phyloP scores from a whole-genome alignment of 2,329 filamentous ascomycete species.

The Fusarium sp. region DNA sequence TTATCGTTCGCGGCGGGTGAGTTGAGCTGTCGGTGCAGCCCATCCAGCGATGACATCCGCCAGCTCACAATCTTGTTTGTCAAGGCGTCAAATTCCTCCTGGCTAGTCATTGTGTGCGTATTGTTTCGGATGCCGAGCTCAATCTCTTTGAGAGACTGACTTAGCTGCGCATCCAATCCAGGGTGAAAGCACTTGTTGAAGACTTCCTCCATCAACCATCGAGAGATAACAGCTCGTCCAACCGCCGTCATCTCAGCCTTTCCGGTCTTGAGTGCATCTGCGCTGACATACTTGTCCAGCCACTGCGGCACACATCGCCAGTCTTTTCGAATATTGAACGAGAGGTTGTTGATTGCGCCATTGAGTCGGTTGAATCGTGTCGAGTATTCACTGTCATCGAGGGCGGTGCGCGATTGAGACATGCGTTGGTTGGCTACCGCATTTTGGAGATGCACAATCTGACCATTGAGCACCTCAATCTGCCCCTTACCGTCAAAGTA shows the following conservation, averaged over 20 bases:
- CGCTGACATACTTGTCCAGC: constrained; percentile 84
- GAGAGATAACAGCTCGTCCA: constrained; percentile 88
- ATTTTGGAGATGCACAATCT: constrained; percentile 96
- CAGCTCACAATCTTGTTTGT: constrained; percentile 91
- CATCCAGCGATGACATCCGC: constrained; percentile 94
- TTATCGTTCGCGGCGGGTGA: constrained; percentile 76
- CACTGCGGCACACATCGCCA: constrained; percentile 87
- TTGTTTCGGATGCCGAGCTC: constrained; percentile 89
- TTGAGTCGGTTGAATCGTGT: constrained; percentile 92
- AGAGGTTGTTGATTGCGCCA: constrained; percentile 92
- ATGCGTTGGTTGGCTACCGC: constrained; percentile 97
- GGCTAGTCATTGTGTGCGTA: constrained; percentile 79
- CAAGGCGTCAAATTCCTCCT: constrained; percentile 91
- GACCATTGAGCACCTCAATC: constrained; percentile 87
- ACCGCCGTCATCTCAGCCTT: constrained; percentile 99
- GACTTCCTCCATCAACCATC: constrained; percentile 91
- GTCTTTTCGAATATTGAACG: constrained; percentile 96
- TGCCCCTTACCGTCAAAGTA: constrained; percentile 97
- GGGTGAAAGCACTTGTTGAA: constrained; percentile 96
- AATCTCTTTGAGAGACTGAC: constrained; percentile 84
- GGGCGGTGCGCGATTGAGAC: constrained; percentile 91
- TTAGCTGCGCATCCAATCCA: constrained; percentile 82
- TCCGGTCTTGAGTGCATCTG: constrained; percentile 86
- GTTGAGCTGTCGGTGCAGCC: constrained; percentile 80
- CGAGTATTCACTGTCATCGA: constrained; percentile 95